Evolutionary conservation across 306 rosid species (phyloP).

Genomic region (Prunus mume): DNA sequence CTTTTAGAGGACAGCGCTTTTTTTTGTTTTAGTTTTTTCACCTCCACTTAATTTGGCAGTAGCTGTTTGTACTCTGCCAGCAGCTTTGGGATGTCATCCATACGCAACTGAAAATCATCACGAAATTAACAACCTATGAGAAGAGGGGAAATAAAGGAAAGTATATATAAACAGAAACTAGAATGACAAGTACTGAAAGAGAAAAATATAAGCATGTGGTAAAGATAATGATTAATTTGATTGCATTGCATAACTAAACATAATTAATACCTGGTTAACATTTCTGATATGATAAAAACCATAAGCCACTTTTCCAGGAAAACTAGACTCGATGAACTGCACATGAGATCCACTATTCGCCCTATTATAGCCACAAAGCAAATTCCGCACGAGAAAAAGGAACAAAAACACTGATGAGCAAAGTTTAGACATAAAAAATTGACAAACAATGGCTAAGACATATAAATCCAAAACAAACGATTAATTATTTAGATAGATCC

Average conservation of each 20-base stretch:
- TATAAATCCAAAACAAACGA: neutral
- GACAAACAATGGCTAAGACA: neutral
- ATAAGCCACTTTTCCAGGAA: constrained; percentile 42
- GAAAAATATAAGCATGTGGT: neutral
- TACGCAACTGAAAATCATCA: constrained; percentile 60
- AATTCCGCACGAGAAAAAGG: neutral
- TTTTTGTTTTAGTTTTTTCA: neutral
- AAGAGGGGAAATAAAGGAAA: constrained; percentile 7
- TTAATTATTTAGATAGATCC: neutral
- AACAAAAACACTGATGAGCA: neutral
- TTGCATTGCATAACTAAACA: neutral
- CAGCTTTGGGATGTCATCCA: constrained; percentile 81
- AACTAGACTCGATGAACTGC: constrained; percentile 27
- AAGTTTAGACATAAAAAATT: neutral
- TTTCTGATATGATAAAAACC: constrained; percentile 70
- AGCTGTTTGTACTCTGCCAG: constrained; percentile 72
- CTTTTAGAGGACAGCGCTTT: neutral
- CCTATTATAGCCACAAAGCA: constrained; percentile 29
- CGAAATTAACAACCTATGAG: neutral
- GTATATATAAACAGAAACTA: neutral
- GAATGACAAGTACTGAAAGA: neutral
- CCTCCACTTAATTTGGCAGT: constrained; percentile 20
- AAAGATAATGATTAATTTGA: neutral
- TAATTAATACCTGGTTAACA: constrained; percentile 62
- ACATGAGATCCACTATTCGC: constrained; percentile 43